These are phyloP conservation scores for Euclidium syriacum DNA, from an alignment of 345 rosid genomes.

Conservation along the genomic window DNA sequence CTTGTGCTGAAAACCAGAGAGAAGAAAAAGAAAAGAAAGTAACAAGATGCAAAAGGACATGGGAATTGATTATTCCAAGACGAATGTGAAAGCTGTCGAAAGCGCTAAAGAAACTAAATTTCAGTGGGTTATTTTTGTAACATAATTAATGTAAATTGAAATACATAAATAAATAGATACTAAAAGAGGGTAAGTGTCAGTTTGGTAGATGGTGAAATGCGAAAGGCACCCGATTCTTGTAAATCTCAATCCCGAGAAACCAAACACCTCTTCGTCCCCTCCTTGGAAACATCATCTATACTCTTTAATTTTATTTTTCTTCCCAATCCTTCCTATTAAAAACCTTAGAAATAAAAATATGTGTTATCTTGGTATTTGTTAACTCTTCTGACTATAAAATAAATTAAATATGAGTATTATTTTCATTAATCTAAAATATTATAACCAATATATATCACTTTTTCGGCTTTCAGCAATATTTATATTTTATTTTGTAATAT, in stretches of 20 bases:
- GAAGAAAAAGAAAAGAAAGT: background rate
- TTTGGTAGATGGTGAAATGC: conserved; percentile 35
- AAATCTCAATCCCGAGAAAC: conserved; percentile 35
- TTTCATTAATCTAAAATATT: too few relatives aligned
- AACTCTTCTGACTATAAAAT: too few relatives aligned
- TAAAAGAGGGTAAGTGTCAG: conserved; percentile 30
- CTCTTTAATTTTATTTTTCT: background rate
- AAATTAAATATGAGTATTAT: too few relatives aligned
- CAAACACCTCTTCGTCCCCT: conserved; percentile 32
- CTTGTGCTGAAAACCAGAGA: background rate
- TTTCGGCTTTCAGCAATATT: too few relatives aligned
- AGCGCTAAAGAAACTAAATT: background rate
- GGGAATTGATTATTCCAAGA: conserved; percentile 18
- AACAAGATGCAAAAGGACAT: conserved; percentile 14
- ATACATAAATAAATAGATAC: conserved; percentile 31
- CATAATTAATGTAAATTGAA: conserved; percentile 24
- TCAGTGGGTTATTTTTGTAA: conserved; percentile 21
- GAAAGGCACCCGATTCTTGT: conserved; percentile 22
- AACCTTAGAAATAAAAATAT: background rate
- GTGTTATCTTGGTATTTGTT: too few relatives aligned
- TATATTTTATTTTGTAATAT: too few relatives aligned
- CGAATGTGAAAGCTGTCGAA: conserved; percentile 23
- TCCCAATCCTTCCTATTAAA: background rate
- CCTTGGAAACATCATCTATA: conserved; percentile 26
- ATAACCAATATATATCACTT: too few relatives aligned